Evolutionary conservation across 1,284 basidiomycete species (phyloP).

Genomic region (Ganoderma sinense): DNA sequence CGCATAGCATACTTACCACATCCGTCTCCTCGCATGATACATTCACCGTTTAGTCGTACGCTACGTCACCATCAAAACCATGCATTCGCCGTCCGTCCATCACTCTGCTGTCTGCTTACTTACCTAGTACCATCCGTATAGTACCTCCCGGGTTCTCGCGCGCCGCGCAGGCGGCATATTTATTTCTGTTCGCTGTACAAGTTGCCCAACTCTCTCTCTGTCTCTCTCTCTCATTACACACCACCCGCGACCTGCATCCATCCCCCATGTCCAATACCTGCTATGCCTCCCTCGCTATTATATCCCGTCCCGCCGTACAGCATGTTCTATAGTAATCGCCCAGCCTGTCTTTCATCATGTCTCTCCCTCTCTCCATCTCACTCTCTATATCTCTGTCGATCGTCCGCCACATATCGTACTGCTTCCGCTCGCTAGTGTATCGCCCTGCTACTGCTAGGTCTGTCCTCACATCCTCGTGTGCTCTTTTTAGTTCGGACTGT

Average conservation of each 20-base stretch:
- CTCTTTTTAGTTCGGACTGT: constrained; percentile 10
- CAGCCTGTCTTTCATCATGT: background rate
- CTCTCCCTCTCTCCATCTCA: background rate
- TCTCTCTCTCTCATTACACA: background rate
- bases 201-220: background rate
- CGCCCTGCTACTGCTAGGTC: background rate
- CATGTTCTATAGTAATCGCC: constrained; percentile 5
- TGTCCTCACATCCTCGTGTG: constrained; percentile 1
- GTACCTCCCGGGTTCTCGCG: constrained; percentile 10
- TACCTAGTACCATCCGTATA: constrained; percentile 3
- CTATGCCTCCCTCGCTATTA: background rate
- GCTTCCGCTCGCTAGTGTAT: constrained; percentile 8
- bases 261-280: background rate
- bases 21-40: background rate
- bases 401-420: constrained; percentile 5
- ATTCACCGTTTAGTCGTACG: background rate
- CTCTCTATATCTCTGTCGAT: background rate
- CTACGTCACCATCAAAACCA: background rate
- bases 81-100: background rate
- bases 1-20: background rate
- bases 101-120: background rate
- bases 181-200: constrained; percentile 14
- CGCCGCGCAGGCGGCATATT: constrained; percentile 9
- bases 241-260: background rate
- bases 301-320: background rate